Base-by-base conservation (phyloP, 2,329 filamentous ascomycete species). In the Sporothrix protearum region DNA sequence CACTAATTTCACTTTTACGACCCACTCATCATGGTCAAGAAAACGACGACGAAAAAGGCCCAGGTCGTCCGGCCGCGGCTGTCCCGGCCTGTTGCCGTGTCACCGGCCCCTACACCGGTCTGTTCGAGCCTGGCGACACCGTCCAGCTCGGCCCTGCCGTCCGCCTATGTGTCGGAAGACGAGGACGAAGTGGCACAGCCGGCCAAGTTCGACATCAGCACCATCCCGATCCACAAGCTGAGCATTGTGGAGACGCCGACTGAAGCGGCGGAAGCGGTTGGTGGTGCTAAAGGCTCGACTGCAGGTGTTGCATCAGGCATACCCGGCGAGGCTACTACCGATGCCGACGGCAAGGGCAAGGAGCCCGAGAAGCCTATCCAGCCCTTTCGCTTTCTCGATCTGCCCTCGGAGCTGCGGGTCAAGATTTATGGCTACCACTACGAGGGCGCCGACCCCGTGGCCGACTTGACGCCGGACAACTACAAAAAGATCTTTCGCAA, bases 391-490 rank as follows among this genome's bases (percentile, higher is more conserved):
- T 91, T 94, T 78, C 84, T 93, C 72, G 82, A 86, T 39, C 82
- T 94, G 0, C 91, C 92, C 0, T 85, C 87, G 0, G 92, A 94
- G 77, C 79, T 94, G 39, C 89, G 92, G 8, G 82, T 91, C 72
- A 87, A 88, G 76, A 86, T 94, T 14, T 94, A 93, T 78, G 85
- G 83, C 51, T 83, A 88, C 75, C 85, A 89, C 74, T 90, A 93
- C 74, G 79, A 83, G 66, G 82, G 84, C 22, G 79, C 80, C 33
- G 84, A 86, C 30, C 78, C 81, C 19, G 85, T 89, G 0, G 80
- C 92, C 66, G 91, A 94, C 76, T 85, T 94, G 22, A 88, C 90
- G 70, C 88, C 88, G 0, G 82, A 85, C 42, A 92, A 92, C 78
- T 87, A 88, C 78, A 88, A 87, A 77, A 83, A 84, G 49, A 84